A percentile compares a stretch with the other conserved stretches of the same genome.
Evolutionary conservation across 1,284 basidiomycete genomes (phyloP).

Genomic region (Abortiporus biennis): DNA sequence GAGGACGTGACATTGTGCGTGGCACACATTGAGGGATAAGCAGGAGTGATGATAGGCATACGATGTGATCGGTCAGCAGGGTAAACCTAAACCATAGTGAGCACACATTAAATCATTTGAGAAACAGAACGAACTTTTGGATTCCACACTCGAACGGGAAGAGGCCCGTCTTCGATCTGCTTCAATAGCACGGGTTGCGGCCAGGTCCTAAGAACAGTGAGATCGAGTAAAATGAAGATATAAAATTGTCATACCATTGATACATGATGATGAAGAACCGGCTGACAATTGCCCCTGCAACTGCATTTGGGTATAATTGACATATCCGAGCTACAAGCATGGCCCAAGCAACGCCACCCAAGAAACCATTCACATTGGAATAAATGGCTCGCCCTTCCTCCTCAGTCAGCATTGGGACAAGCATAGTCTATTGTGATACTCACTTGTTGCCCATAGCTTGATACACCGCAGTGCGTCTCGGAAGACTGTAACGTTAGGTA

Average conservation of each 20-base stretch:
- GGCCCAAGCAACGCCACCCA: constrained; percentile 98
- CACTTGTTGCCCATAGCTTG: constrained; percentile 96
- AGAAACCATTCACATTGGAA: constrained; percentile 96
- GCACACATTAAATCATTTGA: neutral
- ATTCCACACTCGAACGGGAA: constrained; percentile 97
- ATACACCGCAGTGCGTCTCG: constrained; percentile 93
- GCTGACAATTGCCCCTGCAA: constrained; percentile 93
- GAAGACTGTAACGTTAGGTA: constrained; percentile 93
- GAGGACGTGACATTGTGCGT: constrained; percentile 97
- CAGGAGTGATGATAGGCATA: constrained; percentile 99
- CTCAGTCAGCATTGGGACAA: constrained; percentile 9
- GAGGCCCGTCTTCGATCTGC: constrained; percentile 92
- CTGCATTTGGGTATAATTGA: constrained; percentile 94
- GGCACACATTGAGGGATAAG: constrained; percentile 99
- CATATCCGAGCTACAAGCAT: constrained; percentile 98
- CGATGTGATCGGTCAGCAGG: constrained; percentile 90
- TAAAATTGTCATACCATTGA: constrained; percentile 68
- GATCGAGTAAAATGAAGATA: constrained; percentile 9
- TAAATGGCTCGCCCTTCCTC: constrained; percentile 86
- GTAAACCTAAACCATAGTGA: constrained; percentile 62
- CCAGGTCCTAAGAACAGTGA: constrained; percentile 68
- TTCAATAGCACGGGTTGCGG: constrained; percentile 96
- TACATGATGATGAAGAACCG: constrained; percentile 97
- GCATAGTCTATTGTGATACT: constrained; percentile 32
- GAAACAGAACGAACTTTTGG: constrained; percentile 62